Conservation (phyloP, 345 rosid genomes). For the Gynandropsis gynandra region DNA sequence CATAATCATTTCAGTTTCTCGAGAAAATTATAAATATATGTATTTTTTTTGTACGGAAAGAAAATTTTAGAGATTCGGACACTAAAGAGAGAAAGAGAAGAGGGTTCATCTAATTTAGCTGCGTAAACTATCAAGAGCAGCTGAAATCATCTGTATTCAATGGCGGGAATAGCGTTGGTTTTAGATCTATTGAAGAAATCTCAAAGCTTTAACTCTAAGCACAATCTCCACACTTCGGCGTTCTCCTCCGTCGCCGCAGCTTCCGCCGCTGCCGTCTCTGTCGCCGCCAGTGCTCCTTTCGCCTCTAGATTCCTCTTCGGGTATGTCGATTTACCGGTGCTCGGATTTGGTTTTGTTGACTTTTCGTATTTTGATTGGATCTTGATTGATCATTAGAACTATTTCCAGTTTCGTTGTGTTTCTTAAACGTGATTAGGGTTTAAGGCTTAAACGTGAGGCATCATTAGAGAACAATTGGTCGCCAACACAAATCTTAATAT, state of each 20-base stretch:
- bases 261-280: constrained; percentile 50
- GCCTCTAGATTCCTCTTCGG: constrained; percentile 74
- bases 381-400: constrained; percentile 2
- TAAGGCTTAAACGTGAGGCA: neutral
- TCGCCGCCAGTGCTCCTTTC: constrained; percentile 61
- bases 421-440: constrained; percentile 7
- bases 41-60: constrained; percentile 4
- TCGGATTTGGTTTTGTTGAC: constrained; percentile 17
- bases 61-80: constrained; percentile 1
- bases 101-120: constrained; percentile 11
- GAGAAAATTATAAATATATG: too few species aligned
- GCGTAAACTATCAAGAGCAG: neutral
- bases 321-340: constrained; percentile 31
- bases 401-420: neutral
- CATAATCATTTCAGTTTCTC: constrained; percentile 14
- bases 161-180: constrained; percentile 79
- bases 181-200: constrained; percentile 74
- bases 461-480: neutral
- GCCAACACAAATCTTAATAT: too few species aligned
- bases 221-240: constrained; percentile 44
- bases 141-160: constrained; percentile 23
- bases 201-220: constrained; percentile 40
- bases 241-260: constrained; percentile 49
- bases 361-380: constrained; percentile 17
- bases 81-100: constrained; percentile 3